These are phyloP conservation scores for Collybia mongolica DNA, from an alignment of 768 basidiomycete species.

Conservation along the genomic window DNA sequence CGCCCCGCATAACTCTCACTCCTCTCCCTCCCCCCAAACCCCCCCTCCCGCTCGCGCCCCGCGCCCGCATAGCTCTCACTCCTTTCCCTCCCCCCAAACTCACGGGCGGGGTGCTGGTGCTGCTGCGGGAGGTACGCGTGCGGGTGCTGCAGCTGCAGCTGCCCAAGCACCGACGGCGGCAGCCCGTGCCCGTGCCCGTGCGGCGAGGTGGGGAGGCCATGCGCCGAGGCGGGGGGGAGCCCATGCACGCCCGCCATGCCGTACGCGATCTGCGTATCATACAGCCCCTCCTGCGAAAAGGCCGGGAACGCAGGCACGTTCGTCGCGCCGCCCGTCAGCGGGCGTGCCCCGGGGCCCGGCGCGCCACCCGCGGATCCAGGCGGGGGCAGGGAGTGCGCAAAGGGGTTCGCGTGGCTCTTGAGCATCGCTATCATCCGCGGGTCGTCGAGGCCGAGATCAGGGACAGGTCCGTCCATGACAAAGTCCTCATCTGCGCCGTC, in stretches of 20 bases:
- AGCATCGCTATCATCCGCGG: constrained; percentile 18
- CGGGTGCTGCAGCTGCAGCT: not conserved
- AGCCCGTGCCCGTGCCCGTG: constrained; percentile 7
- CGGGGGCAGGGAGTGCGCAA: constrained; percentile 11
- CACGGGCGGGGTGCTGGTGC: constrained; percentile 11
- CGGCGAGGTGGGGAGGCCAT: constrained; percentile 16
- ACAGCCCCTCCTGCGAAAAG: constrained; percentile 1
- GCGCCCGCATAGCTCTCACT: not conserved
- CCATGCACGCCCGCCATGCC: too few relatives aligned
- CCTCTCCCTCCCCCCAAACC: too few relatives aligned
- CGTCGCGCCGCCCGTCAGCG: constrained; percentile 16
- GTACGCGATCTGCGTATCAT: too few relatives aligned
- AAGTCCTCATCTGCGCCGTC: constrained; percentile 16
- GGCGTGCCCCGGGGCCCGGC: constrained; percentile 13
- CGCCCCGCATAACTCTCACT: not conserved
- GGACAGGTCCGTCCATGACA: constrained; percentile 12
- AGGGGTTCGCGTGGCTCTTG: constrained; percentile 17
- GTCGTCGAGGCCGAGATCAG: constrained; percentile 26
- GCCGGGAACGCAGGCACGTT: constrained; percentile 21
- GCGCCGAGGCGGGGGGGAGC: too few relatives aligned
- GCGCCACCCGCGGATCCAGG: constrained; percentile 1
- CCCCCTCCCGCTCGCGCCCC: too few relatives aligned
- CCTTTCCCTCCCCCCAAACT: not conserved
- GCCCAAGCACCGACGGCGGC: constrained; percentile 9
- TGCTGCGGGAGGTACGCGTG: constrained; percentile 6